Evolutionary conservation across 2,329 filamentous ascomycete genomes (phyloP).

Genomic region (Huntiella bhutanensis): DNA sequence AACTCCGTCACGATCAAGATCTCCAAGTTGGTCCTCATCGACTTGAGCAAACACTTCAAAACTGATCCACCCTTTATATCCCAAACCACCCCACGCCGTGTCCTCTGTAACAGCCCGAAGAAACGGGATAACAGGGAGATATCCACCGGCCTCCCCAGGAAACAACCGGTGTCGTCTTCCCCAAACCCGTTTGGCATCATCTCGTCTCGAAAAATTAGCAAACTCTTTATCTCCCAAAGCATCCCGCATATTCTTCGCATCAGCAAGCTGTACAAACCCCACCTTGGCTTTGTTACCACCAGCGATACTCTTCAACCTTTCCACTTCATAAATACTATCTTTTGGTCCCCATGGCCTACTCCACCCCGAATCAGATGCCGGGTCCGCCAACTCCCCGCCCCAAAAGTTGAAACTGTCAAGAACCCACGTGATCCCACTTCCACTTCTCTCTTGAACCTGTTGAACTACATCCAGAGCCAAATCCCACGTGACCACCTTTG

Average conservation of each 20-base stretch:
- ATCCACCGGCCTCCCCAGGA: constrained; percentile 12
- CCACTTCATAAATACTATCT: background rate
- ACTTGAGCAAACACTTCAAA: constrained; percentile 13
- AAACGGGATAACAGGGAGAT: constrained; percentile 17
- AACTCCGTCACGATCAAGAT: background rate
- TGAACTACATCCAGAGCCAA: constrained; percentile 12
- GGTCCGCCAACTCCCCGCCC: constrained; percentile 8
- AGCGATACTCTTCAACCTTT: background rate
- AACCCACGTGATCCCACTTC: constrained; percentile 13
- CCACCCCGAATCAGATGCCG: background rate
- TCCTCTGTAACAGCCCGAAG: constrained; percentile 8
- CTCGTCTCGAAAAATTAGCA: background rate
- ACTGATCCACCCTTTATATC: constrained; percentile 13
- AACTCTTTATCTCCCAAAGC: constrained; percentile 8
- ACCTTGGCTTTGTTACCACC: constrained; percentile 7
- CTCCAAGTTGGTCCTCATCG: too few relatives aligned
- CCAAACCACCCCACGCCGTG: background rate
- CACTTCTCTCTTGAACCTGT: constrained; percentile 1
- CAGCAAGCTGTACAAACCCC: constrained; percentile 14
- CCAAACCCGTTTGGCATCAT: constrained; percentile 12
- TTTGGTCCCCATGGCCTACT: background rate
- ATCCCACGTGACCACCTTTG: constrained; percentile 11
- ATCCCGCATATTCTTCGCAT: constrained; percentile 11
- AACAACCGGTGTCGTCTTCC: constrained; percentile 13
- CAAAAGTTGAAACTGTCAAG: constrained; percentile 17